These are phyloP conservation scores for Chlamydomonas reinhardtii DNA, from an alignment of 163 green algal species.

Conservation along the genomic window DNA sequence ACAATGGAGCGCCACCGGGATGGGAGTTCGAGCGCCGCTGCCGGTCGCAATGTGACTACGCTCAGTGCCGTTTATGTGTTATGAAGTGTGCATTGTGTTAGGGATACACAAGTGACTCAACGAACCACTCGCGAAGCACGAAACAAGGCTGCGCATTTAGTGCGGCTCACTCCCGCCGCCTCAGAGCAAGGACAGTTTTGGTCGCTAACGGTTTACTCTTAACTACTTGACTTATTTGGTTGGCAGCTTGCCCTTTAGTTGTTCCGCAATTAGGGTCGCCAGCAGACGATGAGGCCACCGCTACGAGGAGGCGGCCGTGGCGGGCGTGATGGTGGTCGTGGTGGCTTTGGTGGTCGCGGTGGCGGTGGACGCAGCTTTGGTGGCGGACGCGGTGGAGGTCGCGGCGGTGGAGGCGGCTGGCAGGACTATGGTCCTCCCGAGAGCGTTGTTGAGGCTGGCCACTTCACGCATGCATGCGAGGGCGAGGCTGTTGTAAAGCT, in stretches of 20 bases:
- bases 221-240: neutral
- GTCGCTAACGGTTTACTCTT: too few relatives aligned
- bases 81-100: too few relatives aligned
- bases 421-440: slow-evolving; percentile 80
- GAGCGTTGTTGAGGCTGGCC: slow-evolving; percentile 89
- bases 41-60: too few relatives aligned
- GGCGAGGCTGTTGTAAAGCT: slow-evolving; percentile 97
- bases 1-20: too few relatives aligned
- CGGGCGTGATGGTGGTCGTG: slow-evolving; percentile 38
- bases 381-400: slow-evolving; percentile 60
- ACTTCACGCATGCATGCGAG: slow-evolving; percentile 96
- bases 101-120: too few relatives aligned
- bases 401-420: slow-evolving; percentile 53
- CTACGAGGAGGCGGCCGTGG: slow-evolving; percentile 62
- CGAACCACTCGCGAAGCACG: too few relatives aligned
- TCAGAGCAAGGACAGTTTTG: too few relatives aligned
- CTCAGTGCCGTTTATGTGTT: too few relatives aligned
- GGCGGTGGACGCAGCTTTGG: slow-evolving; percentile 52
- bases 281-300: slow-evolving; percentile 45
- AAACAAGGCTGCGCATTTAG: too few relatives aligned
- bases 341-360: slow-evolving; percentile 47
- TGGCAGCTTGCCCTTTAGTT: neutral
- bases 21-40: too few relatives aligned
- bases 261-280: neutral
- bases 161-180: too few relatives aligned